Evolutionary conservation across 164 flowering plant species (phyloP).

Genomic region (Sedum album): DNA sequence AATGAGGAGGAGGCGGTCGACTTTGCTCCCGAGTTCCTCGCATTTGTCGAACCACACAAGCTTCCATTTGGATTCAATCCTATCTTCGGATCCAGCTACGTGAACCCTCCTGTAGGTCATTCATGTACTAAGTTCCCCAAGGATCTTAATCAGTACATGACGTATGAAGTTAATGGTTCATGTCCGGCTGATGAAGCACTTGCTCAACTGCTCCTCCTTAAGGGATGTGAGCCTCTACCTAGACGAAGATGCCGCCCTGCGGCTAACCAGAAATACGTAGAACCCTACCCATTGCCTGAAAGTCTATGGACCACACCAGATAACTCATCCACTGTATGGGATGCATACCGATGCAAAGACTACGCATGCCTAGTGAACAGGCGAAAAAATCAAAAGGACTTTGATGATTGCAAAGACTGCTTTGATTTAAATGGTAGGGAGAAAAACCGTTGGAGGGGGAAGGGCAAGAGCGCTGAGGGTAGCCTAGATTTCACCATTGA

Average conservation of each 20-base stretch:
- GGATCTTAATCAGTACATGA: conserved; percentile 39
- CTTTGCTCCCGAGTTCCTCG: conserved; percentile 8
- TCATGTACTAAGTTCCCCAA: conserved; percentile 24
- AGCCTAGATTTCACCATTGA: conserved; percentile 46
- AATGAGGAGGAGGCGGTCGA: neutral
- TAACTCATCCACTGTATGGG: conserved; percentile 47
- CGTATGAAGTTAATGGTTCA: conserved; percentile 36
- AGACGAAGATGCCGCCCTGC: conserved; percentile 57
- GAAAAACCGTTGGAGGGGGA: conserved; percentile 28
- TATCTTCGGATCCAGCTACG: conserved; percentile 6
- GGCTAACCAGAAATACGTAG: conserved; percentile 20
- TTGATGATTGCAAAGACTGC: conserved; percentile 67
- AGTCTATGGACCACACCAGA: conserved; percentile 51
- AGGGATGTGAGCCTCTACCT: conserved; percentile 73
- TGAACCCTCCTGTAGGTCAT: conserved; percentile 36
- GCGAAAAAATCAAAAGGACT: conserved; percentile 21
- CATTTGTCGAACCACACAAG: neutral
- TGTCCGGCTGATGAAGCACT: conserved; percentile 57
- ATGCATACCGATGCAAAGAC: conserved; percentile 54
- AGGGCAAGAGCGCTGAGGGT: neutral
- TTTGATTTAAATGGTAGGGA: conserved; percentile 48
- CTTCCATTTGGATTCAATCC: conserved; percentile 9
- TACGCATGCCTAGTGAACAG: conserved; percentile 47
- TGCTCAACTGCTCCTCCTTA: conserved; percentile 52
- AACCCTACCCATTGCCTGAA: conserved; percentile 40